Conservation (phyloP, 2,329 filamentous ascomycete species). For the Mariannaea elegans region DNA sequence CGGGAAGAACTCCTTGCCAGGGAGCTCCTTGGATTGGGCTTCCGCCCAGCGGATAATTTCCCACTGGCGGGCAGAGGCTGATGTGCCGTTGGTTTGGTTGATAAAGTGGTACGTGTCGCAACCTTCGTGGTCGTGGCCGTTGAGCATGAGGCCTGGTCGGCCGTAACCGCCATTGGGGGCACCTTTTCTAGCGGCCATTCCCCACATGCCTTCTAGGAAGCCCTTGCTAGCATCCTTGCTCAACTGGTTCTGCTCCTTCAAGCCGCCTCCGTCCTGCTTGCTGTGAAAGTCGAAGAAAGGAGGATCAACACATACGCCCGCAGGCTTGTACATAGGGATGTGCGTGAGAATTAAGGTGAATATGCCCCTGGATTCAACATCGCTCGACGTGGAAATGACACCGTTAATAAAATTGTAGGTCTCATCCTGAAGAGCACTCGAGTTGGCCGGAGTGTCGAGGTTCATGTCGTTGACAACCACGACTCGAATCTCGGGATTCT, state of each 20-base stretch:
- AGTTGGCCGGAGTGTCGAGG: constrained; percentile 82
- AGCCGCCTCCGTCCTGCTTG: constrained; percentile 70
- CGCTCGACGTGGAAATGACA: constrained; percentile 68
- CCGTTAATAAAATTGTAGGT: constrained; percentile 82
- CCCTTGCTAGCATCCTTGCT: constrained; percentile 75
- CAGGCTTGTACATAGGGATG: constrained; percentile 86
- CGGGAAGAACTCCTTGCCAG: constrained; percentile 56
- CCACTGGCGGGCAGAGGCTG: constrained; percentile 56
- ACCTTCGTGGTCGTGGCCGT: constrained; percentile 94
- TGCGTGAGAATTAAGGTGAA: constrained; percentile 92
- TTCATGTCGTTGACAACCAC: constrained; percentile 93
- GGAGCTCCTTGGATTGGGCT: constrained; percentile 52
- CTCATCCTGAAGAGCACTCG: constrained; percentile 72
- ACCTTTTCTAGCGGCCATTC: constrained; percentile 70
- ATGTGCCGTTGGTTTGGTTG: constrained; percentile 64
- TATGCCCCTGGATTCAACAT: constrained; percentile 68
- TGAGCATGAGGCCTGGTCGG: constrained; percentile 81
- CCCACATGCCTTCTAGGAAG: constrained; percentile 86
- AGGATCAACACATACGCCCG: constrained; percentile 82
- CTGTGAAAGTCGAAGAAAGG: constrained; percentile 85
- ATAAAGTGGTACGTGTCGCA: constrained; percentile 90
- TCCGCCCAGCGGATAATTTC: constrained; percentile 58
- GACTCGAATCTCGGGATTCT: constrained; percentile 77
- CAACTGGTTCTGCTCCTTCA: constrained; percentile 93
- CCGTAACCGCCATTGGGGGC: constrained; percentile 71